These are phyloP conservation scores for Naganishia onofrii DNA, from an alignment of 768 basidiomycete species.

Conservation along the genomic window DNA sequence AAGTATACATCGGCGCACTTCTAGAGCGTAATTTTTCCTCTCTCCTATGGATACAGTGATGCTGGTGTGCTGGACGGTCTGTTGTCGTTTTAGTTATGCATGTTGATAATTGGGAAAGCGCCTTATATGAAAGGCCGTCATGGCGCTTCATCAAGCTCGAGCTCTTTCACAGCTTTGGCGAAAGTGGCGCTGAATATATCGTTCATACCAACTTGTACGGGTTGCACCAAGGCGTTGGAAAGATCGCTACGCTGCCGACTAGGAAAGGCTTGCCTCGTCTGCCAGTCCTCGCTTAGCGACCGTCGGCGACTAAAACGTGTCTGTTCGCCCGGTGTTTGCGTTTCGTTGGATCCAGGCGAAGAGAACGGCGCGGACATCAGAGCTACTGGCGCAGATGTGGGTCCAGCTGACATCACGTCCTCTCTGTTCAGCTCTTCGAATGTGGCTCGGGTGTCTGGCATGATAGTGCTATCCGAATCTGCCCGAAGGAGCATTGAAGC, in stretches of 20 bases:
- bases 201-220: constrained; percentile 27
- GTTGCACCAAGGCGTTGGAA: constrained; percentile 4
- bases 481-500: constrained; percentile 26
- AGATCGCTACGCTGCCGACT: neutral
- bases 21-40: neutral
- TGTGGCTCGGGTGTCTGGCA: neutral
- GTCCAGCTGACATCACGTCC: constrained; percentile 7
- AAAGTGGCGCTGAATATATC: constrained; percentile 29
- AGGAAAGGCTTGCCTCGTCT: neutral
- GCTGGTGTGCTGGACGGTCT: neutral
- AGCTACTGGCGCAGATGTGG: constrained; percentile 14
- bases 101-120: neutral
- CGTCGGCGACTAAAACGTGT: neutral
- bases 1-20: neutral
- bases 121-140: neutral
- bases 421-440: neutral
- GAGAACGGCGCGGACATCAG: constrained; percentile 22
- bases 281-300: constrained; percentile 8
- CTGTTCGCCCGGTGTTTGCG: neutral
- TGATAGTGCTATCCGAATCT: constrained; percentile 21
- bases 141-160: neutral
- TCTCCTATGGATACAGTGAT: constrained; percentile 3
- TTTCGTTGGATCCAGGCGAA: constrained; percentile 24
- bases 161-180: constrained; percentile 19
- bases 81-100: constrained; percentile 3